Percentiles rank a stretch among this genome's conserved stretches.
Evolutionary conservation across 1,139 yeast genomes (phyloP).

Genomic region (Oligophagozyma castellii): DNA sequence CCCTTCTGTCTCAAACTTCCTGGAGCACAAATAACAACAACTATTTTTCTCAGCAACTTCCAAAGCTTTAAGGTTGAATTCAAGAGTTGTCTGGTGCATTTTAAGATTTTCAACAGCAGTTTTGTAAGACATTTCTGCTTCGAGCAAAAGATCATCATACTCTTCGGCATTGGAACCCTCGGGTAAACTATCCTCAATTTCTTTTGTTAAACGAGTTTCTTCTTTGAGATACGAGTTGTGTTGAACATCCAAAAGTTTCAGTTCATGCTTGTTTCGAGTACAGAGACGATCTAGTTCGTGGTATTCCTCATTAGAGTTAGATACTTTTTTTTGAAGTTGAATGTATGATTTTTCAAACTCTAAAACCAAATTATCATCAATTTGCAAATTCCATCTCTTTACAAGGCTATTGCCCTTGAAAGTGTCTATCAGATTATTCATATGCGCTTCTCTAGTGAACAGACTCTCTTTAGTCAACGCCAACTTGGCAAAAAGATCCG

Average conservation of each 20-base stretch:
- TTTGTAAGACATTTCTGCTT: conserved; percentile 46
- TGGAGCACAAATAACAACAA: conserved; percentile 51
- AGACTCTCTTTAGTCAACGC: conserved; percentile 27
- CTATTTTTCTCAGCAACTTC: conserved; percentile 42
- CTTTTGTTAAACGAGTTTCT: neutral
- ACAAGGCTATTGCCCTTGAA: conserved; percentile 7
- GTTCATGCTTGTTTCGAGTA: no score
- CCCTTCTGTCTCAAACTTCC: conserved; percentile 37
- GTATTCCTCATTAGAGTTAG: conserved; percentile 5
- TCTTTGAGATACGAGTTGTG: neutral
- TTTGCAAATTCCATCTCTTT: conserved; percentile 6
- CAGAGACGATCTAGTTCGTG: conserved; percentile 4
- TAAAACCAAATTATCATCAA: conserved; percentile 10
- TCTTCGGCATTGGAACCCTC: conserved; percentile 36
- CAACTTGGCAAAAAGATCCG: conserved; percentile 43
- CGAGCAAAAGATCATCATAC: conserved; percentile 37
- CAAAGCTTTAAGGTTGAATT: conserved; percentile 51
- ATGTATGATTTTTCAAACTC: conserved; percentile 12
- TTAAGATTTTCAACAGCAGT: conserved; percentile 48
- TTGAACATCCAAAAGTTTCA: neutral
- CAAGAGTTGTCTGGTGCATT: conserved; percentile 50
- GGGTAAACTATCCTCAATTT: conserved; percentile 16
- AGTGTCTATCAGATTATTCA: conserved; percentile 7
- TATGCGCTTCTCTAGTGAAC: conserved; percentile 6
- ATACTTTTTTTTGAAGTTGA: conserved; percentile 13